Base-by-base conservation (phyloP, 768 basidiomycete genomes). In the Rhizopogon sp. region DNA sequence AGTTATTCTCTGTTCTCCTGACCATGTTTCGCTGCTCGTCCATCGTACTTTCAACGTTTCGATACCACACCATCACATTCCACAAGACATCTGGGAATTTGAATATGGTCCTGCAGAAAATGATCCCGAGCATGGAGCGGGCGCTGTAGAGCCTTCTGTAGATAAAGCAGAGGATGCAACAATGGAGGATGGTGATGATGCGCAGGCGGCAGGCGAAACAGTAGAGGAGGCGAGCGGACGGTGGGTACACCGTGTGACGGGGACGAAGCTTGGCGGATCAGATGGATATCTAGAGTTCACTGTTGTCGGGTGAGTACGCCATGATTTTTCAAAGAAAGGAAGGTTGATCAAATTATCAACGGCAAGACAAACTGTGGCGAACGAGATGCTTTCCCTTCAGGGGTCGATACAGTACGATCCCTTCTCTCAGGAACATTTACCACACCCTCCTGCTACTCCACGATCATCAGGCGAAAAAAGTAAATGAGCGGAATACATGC, bases 11-110 rank as follows among this genome's bases (percentile, higher is more conserved):
- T 94, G 82, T 61, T 96, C 94, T 2, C 93, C 93, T 1, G 93
- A 95, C 65, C 95, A 98, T 62, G 77, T 97, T 52, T 91, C 93
- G 1, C 76, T 98, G 14, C 88, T 98, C 35, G 78, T 94, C 3
- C 90, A 94, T 62, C 83, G 85, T 25, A 97, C 91, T 6, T 98
- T 97, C 77, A 98, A 98, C 69, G 88, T 90, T 16, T 95, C 95
- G 17, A 94, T 98, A 70, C 94, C 95, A 2, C 83, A 89, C 54
- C 83, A 90, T 64, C 93, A 97, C 67, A 93, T 98, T 60, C 90
- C 91, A 3, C 76, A 74, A 28, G 85, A 88, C 33, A 70, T 79
- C 56, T 95, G 90, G 86, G 79, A 83, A 54, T 98, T 96, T 64
- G 90, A 95, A 69, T 88, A 92, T 59, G 91, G 87, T 4, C 78